Evolutionary conservation across 768 basidiomycete species (phyloP), one percentile per base, ranked within the genome.

Genomic region (Suillus cothurnatus): DNA sequence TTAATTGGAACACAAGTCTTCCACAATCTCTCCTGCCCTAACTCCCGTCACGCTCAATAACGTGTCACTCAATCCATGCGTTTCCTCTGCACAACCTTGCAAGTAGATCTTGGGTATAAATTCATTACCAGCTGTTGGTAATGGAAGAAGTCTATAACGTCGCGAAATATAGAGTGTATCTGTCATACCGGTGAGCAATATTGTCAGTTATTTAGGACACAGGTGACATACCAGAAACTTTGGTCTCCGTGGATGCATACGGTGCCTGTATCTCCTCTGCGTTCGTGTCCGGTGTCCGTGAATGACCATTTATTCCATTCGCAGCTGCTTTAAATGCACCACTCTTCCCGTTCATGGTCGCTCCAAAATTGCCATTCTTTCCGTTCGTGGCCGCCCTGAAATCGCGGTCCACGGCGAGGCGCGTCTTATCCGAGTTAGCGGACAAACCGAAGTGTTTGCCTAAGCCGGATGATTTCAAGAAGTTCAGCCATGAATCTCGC

Each of bases 1-100:
- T 11, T 15, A 36, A 56, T 64, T 50, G 17, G 41, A 39, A 57
- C 70, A 68, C 59, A 78, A 66, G 70, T 84, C 84, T 12, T 71
- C 76, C 21, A 83, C 74, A 8, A 84, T 78, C 68, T 84, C 81
- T 49, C 82, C 83, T 15, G 84, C 81, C 53, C 83, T 74, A 43
- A 81, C 69, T 26, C 80, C 77, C 11, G 81, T 58, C 19, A 82
- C 79, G 64, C 83, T 85, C 64, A 85, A 69, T 23, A 87, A 69
- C 14, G 84, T 84, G 65, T 86, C 79, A 53, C 75, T 76, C 59
- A 80, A 69, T 4, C 79, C 79, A 58, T 80, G 79, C 12, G 78
- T 79, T 58, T 74, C 72, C 66, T 80, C 78, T 38, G 74, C 73
- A 61, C 75, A 70, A 15, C 79, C 79, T 67, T 80, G 79, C 45